A percentile compares a stretch with the other conserved stretches of the same genome.
Evolutionary conservation across 202 grass and related monocot genomes (phyloP).

Genomic region (Thinopyrum obtusiflorum): DNA sequence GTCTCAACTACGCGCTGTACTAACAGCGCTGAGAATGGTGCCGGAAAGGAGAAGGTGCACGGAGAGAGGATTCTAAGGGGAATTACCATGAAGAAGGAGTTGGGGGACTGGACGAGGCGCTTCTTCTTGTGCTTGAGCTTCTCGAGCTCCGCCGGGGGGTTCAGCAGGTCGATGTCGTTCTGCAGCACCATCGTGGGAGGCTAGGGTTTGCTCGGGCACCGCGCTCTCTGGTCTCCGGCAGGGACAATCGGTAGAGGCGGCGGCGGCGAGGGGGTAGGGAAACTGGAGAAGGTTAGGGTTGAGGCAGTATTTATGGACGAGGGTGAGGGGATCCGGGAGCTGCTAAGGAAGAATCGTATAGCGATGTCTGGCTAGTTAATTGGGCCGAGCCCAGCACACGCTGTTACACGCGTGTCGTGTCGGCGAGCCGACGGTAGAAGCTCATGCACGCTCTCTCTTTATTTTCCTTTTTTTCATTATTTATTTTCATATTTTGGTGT

Average conservation of each 20-base stretch:
- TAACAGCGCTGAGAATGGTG: too few relatives aligned
- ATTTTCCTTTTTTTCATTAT: too few relatives aligned
- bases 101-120: constrained; percentile 77
- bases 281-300: constrained; percentile 4
- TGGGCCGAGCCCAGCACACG: too few relatives aligned
- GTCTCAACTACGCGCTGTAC: not conserved
- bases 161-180: constrained; percentile 82
- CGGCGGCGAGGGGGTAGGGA: not conserved
- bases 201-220: constrained; percentile 16
- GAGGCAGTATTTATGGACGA: not conserved
- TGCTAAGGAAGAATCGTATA: too few relatives aligned
- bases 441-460: too few relatives aligned
- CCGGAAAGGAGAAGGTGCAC: too few relatives aligned
- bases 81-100: constrained; percentile 77
- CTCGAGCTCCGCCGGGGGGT: constrained; percentile 69
- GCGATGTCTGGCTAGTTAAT: too few relatives aligned
- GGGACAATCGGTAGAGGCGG: not conserved
- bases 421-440: too few relatives aligned
- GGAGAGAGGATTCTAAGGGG: too few relatives aligned
- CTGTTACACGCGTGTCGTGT: too few relatives aligned
- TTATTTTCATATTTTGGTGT: too few relatives aligned
- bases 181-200: constrained; percentile 43
- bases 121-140: constrained; percentile 88
- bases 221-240: constrained; percentile 27
- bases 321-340: not conserved